phyloP scores from a whole-genome alignment of 495 filamentous ascomycete genomes.

The Aeminium ludgeri region DNA sequence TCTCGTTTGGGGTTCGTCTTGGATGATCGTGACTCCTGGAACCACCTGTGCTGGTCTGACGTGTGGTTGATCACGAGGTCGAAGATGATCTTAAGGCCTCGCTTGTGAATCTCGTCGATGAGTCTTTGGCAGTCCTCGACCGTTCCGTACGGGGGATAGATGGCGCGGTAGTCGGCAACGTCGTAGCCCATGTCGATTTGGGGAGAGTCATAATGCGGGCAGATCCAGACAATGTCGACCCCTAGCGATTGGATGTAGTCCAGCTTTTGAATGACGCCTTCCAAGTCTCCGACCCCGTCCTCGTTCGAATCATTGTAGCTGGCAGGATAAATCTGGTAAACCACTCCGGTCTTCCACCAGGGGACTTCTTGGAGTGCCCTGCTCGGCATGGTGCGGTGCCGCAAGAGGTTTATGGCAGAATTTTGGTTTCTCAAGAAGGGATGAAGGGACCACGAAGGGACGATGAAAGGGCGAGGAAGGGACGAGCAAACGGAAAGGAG shows the following conservation, averaged over 20 bases:
- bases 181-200: slow-evolving; percentile 24
- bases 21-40: slow-evolving; percentile 18
- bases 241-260: slow-evolving; percentile 19
- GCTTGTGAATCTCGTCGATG: slow-evolving; percentile 12
- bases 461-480: no score
- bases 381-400: slow-evolving; percentile 7
- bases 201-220: slow-evolving; percentile 18
- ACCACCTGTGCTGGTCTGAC: slow-evolving; percentile 20
- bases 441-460: no score
- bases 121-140: slow-evolving; percentile 18
- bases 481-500: no score
- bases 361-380: slow-evolving; percentile 7
- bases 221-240: slow-evolving; percentile 20
- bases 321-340: slow-evolving; percentile 23
- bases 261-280: slow-evolving; percentile 15
- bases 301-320: slow-evolving; percentile 18
- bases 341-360: slow-evolving; percentile 20
- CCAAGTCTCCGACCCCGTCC: slow-evolving; percentile 10
- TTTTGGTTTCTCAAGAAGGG: no score
- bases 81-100: slow-evolving; percentile 18
- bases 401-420: no score
- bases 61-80: slow-evolving; percentile 24
- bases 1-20: slow-evolving; percentile 18
- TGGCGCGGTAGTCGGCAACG: slow-evolving; percentile 18
- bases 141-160: slow-evolving; percentile 19